Percentiles rank a stretch among this genome's conserved stretches.
Conservation (phyloP, 2,329 filamentous ascomycete genomes). For the Scedosporium minutisporum region DNA sequence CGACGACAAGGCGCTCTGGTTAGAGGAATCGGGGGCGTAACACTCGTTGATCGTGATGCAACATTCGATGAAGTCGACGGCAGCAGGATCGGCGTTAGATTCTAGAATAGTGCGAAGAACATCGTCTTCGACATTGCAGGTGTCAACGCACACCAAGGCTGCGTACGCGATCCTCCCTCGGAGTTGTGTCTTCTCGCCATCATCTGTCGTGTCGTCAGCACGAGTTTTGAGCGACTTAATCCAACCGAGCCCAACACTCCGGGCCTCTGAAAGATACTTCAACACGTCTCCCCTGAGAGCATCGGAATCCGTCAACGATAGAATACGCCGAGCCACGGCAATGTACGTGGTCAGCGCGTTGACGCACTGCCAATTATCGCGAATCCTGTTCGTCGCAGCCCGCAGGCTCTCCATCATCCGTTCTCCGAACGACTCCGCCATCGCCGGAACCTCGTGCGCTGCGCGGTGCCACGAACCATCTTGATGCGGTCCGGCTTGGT, state of each 20-base stretch:
- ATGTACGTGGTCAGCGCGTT: constrained; percentile 28
- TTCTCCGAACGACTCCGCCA: constrained; percentile 19
- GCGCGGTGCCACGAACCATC: constrained; percentile 13
- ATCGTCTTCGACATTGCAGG: constrained; percentile 31
- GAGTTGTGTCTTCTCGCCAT: constrained; percentile 20
- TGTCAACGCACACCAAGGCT: constrained; percentile 27
- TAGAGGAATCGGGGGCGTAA: not conserved
- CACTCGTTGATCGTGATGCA: constrained; percentile 25
- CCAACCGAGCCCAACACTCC: constrained; percentile 30
- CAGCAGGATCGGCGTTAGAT: not conserved
- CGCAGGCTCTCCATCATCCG: constrained; percentile 23
- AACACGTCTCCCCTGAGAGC: constrained; percentile 18
- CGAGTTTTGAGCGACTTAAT: constrained; percentile 20
- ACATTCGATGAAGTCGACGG: constrained; percentile 23
- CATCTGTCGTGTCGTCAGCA: constrained; percentile 13
- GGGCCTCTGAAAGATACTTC: constrained; percentile 19
- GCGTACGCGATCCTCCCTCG: constrained; percentile 3
- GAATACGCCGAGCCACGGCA: constrained; percentile 28
- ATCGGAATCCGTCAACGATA: constrained; percentile 25
- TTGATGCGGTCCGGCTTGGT: constrained; percentile 32
- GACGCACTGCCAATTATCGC: constrained; percentile 42
- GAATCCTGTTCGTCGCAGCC: constrained; percentile 21
- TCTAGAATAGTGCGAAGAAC: constrained; percentile 18
- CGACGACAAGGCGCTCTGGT: constrained; percentile 5
- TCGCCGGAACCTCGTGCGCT: constrained; percentile 24